Evolutionary conservation across 202 grass and related monocot species (phyloP).

Genomic region (Carex sylvatica): DNA sequence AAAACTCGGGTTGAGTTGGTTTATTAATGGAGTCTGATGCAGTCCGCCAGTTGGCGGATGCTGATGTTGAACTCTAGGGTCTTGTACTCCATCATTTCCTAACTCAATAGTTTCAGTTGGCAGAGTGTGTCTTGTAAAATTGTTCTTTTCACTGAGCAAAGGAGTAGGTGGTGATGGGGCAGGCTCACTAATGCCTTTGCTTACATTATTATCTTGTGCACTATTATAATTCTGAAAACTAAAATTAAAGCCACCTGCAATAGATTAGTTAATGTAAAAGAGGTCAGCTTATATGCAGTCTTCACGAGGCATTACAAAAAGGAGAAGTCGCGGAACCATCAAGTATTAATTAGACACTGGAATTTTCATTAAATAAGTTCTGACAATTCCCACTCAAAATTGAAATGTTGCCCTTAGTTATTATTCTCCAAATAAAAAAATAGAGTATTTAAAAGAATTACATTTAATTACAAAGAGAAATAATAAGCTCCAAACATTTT

Average conservation of each 20-base stretch:
- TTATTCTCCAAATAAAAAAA: neutral
- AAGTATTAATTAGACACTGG: neutral
- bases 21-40: conserved; percentile 4
- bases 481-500: neutral
- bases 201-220: conserved; percentile 17
- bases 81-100: neutral
- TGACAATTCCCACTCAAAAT: neutral
- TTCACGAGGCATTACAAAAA: neutral
- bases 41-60: neutral
- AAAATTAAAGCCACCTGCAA: conserved; percentile 13
- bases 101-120: conserved; percentile 7
- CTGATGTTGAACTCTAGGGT: neutral
- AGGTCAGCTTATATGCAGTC: neutral
- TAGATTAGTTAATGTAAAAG: neutral
- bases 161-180: neutral
- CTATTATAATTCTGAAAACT: conserved; percentile 15
- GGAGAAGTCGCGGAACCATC: neutral
- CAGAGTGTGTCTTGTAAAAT: conserved; percentile 9
- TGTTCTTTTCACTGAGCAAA: conserved; percentile 19
- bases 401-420: neutral
- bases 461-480: neutral
- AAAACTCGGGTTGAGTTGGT: neutral
- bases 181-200: neutral
- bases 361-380: neutral
- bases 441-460: neutral